Evolutionary conservation across 1,284 basidiomycete species (phyloP).

Genomic region (Leccinum ponderosum): DNA sequence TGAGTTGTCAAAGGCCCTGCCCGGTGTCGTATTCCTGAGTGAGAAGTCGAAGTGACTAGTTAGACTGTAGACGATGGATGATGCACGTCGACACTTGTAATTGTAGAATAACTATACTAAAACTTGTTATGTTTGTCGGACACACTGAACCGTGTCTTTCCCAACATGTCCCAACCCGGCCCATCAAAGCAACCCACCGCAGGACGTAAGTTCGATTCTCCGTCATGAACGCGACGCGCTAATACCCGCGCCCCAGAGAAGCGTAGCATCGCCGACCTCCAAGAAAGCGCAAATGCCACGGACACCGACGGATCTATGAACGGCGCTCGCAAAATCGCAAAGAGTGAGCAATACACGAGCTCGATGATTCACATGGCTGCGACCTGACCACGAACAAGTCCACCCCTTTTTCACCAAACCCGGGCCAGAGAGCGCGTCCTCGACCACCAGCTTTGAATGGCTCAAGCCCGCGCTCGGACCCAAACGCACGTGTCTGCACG

Average conservation of each 20-base stretch:
- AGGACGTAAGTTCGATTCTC: slow-evolving; percentile 14
- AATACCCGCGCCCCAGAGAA: slow-evolving; percentile 19
- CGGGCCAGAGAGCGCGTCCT: slow-evolving; percentile 8
- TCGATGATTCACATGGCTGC: neutral
- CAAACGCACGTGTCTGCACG: slow-evolving; percentile 63
- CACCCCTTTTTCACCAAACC: slow-evolving; percentile 41
- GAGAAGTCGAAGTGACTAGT: slow-evolving; percentile 24
- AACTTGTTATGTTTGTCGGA: neutral
- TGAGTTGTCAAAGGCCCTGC: slow-evolving; percentile 24
- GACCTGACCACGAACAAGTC: slow-evolving; percentile 28
- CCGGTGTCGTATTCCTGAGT: slow-evolving; percentile 29
- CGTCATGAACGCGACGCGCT: slow-evolving; percentile 1
- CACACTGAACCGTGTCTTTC: neutral
- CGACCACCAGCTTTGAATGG: slow-evolving; percentile 50
- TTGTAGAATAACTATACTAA: slow-evolving; percentile 15
- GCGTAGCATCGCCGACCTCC: slow-evolving; percentile 16
- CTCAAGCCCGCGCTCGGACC: slow-evolving; percentile 53
- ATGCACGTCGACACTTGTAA: slow-evolving; percentile 12
- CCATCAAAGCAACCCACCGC: slow-evolving; percentile 6
- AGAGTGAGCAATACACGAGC: slow-evolving; percentile 22
- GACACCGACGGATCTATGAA: slow-evolving; percentile 21
- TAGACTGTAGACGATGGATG: slow-evolving; percentile 13
- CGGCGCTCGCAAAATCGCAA: slow-evolving; percentile 22
- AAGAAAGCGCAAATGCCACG: slow-evolving; percentile 15
- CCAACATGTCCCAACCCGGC: slow-evolving; percentile 20